A percentile compares a stretch with the other conserved stretches of the same genome.
phyloP scores from a whole-genome alignment of 768 basidiomycete genomes.

The Boletus bicolor region DNA sequence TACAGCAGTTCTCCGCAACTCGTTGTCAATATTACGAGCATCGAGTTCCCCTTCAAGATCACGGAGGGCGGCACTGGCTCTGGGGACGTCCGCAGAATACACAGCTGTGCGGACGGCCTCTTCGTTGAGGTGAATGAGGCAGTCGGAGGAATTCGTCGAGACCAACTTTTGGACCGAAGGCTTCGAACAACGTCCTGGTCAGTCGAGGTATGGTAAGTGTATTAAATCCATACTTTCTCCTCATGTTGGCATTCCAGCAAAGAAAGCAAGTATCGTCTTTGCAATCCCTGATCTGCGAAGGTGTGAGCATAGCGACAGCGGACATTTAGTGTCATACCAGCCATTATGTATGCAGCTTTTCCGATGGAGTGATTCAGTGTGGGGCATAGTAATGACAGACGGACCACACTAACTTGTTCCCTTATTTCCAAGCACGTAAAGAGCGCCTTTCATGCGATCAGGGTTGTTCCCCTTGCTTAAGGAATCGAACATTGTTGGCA shows the following conservation, averaged over 20 bases:
- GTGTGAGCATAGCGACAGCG: slow-evolving; percentile 8
- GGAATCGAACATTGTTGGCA: slow-evolving; percentile 60
- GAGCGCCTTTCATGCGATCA: slow-evolving; percentile 92
- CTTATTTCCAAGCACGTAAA: slow-evolving; percentile 77
- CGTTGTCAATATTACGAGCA: slow-evolving; percentile 37
- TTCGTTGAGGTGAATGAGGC: slow-evolving; percentile 55
- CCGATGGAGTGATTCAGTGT: slow-evolving; percentile 8
- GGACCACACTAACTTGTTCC: slow-evolving; percentile 49
- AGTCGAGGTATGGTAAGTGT: slow-evolving; percentile 37
- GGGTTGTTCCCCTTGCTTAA: slow-evolving; percentile 76
- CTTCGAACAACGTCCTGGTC: slow-evolving; percentile 38
- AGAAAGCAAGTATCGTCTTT: slow-evolving; percentile 55
- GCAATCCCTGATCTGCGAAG: slow-evolving; percentile 51
- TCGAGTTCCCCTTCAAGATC: slow-evolving; percentile 53
- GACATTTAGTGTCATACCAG: slow-evolving; percentile 43
- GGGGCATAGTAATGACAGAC: neutral
- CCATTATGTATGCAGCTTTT: slow-evolving; percentile 64
- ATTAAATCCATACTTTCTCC: slow-evolving; percentile 58
- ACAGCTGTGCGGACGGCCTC: slow-evolving; percentile 63
- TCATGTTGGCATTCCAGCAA: slow-evolving; percentile 78
- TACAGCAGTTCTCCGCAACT: slow-evolving; percentile 43
- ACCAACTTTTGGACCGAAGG: slow-evolving; percentile 23
- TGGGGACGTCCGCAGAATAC: slow-evolving; percentile 47
- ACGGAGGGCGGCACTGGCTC: slow-evolving; percentile 45
- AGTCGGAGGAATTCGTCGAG: slow-evolving; percentile 56